A percentile compares a stretch with the other conserved stretches of the same genome.
Evolutionary conservation across 106 monocot species (phyloP).

Genomic region (Gastrodia elata): DNA sequence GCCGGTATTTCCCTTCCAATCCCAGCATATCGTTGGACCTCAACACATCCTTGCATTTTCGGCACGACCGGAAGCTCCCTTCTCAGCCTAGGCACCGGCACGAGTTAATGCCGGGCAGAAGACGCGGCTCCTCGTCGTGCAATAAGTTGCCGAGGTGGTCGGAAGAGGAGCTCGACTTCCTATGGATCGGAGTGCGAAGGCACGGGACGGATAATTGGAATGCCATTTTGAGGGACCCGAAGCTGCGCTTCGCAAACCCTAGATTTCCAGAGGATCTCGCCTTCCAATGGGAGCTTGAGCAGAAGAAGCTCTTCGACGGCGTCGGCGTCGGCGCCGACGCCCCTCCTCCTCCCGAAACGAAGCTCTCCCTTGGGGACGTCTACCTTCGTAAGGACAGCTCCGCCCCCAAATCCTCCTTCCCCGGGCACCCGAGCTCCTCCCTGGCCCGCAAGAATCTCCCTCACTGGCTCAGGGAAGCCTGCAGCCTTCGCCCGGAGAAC

Average conservation of each 20-base stretch:
- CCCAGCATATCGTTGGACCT: conserved; percentile 5
- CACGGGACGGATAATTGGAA: conserved; percentile 76
- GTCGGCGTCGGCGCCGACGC: conserved; percentile 15
- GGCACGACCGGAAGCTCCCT: conserved; percentile 7
- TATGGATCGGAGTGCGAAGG: conserved; percentile 95
- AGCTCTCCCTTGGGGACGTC: conserved; percentile 55
- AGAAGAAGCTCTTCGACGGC: conserved; percentile 48
- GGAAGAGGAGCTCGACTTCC: conserved; percentile 87
- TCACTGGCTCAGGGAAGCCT: conserved; percentile 66
- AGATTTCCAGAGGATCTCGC: conserved; percentile 60
- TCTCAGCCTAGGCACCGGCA: conserved; percentile 12
- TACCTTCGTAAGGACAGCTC: conserved; percentile 25
- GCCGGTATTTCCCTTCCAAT: conserved; percentile 8
- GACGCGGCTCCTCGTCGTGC: conserved; percentile 11
- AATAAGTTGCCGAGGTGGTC: conserved; percentile 49
- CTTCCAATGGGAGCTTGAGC: conserved; percentile 59
- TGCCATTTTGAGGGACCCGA: conserved; percentile 59
- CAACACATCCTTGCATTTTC: neutral
- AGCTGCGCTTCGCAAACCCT: conserved; percentile 34
- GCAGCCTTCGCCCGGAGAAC: conserved; percentile 8
- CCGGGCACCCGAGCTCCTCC: conserved; percentile 47
- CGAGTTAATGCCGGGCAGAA: conserved; percentile 19
- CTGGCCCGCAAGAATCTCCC: conserved; percentile 46
- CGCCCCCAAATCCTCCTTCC: conserved; percentile 7
- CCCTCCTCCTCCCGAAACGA: conserved; percentile 30